Base-by-base conservation (phyloP, 31 red algal species). In the Endocladia muricata region DNA sequence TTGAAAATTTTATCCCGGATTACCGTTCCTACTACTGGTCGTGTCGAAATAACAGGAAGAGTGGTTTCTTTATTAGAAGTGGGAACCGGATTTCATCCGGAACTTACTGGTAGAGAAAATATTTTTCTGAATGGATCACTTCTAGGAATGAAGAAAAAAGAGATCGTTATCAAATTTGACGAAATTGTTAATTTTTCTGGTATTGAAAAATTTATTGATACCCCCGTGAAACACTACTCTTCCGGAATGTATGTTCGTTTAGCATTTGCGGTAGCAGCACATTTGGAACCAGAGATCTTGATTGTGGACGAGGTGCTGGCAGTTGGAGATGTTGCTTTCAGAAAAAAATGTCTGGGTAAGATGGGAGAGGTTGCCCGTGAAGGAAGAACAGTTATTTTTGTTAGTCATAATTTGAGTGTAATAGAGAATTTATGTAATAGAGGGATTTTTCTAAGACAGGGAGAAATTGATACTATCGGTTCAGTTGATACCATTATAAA, bases 301-400 rank as follows among this genome's bases (percentile, higher is more conserved):
- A 17, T 64, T 17, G 25, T 64, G 11, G 60, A 64, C 25, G 60
- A 64, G 25, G 60, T 64, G 17, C 25, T 64, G 26, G 15, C 60
- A 11, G 60, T 64, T 17, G 60, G 60, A 25, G 60, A 64, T 30
- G 13, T 21, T 17, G 15, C 13, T 11, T 64, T 64, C 25, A 11
- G 26, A 23, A 11, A 30, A 17, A 64, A 64, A 30, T 64, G 60
- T 30, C 13, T 64, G 25, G 60, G 60, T 30, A 30, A 64, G 60
- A 30, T 64, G 60, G 25, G 26, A 64, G 60, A 64, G 13, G 15
- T 64, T 15, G 15, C 26, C 26, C 13, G 26, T 25, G 15, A 64
- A 64, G 60, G 60, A 64, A 64, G 26, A 30, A 64, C 60, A 30
- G 60, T 64, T 22, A 15, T 64, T 25, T 64, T 25, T 30, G 60